Conservation (phyloP, 1,284 basidiomycete species). For the Meira miltonrushii region DNA sequence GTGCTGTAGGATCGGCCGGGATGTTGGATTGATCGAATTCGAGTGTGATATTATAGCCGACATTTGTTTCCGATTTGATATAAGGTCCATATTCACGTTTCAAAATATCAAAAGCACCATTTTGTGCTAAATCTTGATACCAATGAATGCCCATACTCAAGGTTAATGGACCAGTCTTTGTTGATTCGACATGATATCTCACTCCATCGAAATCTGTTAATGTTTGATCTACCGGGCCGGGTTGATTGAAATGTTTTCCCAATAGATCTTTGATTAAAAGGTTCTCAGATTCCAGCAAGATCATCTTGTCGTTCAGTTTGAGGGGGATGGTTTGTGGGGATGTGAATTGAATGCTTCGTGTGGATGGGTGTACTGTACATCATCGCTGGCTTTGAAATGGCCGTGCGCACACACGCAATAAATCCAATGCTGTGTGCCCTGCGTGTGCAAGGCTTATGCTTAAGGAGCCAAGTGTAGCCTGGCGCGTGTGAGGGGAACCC, state of each 20-base stretch:
- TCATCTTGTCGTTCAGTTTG: slow-evolving; percentile 27
- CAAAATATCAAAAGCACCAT: slow-evolving; percentile 78
- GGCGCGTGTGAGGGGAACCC: too few species aligned
- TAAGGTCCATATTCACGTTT: slow-evolving; percentile 76
- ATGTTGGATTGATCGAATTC: slow-evolving; percentile 79
- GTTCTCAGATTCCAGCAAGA: slow-evolving; percentile 51
- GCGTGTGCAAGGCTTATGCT: too few species aligned
- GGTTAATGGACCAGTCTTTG: slow-evolving; percentile 65
- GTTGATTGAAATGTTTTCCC: slow-evolving; percentile 80
- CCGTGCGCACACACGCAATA: too few species aligned
- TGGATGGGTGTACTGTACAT: too few species aligned
- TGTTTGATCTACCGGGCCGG: slow-evolving; percentile 81
- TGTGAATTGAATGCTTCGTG: too few species aligned
- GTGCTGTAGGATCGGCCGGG: slow-evolving; percentile 59
- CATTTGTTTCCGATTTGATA: slow-evolving; percentile 62
- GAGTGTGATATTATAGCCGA: slow-evolving; percentile 84
- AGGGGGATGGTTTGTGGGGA: too few species aligned
- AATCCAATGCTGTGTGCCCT: too few species aligned
- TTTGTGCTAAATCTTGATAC: slow-evolving; percentile 85
- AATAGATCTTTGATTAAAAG: slow-evolving; percentile 88
- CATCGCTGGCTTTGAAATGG: too few species aligned
- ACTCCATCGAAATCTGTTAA: slow-evolving; percentile 98
- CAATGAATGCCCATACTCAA: slow-evolving; percentile 92
- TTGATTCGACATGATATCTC: slow-evolving; percentile 81
- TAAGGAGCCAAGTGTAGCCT: too few species aligned